Conservation (phyloP, 2,329 filamentous ascomycete genomes). For the Aureobasidium zeae region DNA sequence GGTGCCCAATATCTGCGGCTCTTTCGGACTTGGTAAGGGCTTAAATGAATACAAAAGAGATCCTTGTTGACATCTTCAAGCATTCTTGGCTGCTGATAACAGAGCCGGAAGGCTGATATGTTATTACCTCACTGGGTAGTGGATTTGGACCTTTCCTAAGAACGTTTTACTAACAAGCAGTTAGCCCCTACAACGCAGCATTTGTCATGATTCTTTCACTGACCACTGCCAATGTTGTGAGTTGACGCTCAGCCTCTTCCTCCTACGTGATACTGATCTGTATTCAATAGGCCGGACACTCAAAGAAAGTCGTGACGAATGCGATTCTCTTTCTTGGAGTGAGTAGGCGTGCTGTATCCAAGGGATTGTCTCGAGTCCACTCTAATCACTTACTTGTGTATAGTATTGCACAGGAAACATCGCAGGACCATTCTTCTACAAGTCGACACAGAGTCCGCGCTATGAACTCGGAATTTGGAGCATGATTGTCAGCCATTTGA, state of each 20-base stretch:
- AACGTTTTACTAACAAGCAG: conserved; percentile 24
- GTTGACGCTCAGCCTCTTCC: conserved; percentile 19
- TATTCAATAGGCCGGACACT: conserved; percentile 38
- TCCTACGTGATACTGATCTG: not conserved
- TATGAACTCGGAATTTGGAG: conserved; percentile 48
- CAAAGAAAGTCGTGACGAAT: conserved; percentile 57
- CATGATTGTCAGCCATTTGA: conserved; percentile 46
- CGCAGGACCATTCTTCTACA: conserved; percentile 54
- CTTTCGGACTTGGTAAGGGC: conserved; percentile 40
- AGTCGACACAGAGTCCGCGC: conserved; percentile 42
- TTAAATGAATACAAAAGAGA: not conserved
- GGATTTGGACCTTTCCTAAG: not conserved
- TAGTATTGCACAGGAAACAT: conserved; percentile 52
- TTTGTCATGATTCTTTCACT: conserved; percentile 42
- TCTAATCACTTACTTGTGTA: not conserved
- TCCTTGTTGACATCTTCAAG: conserved; percentile 12
- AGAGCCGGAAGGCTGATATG: conserved; percentile 48
- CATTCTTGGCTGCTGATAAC: conserved; percentile 43
- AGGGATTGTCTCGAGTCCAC: too few relatives aligned
- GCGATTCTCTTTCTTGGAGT: conserved; percentile 49
- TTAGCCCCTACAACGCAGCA: conserved; percentile 42
- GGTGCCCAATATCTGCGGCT: conserved; percentile 50
- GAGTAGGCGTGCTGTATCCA: conserved; percentile 13
- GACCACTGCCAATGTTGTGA: conserved; percentile 40
- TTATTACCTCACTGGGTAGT: conserved; percentile 45